Percentiles rank a stretch among this genome's conserved stretches.
Evolutionary conservation across 2,329 filamentous ascomycete genomes (phyloP).

Genomic region (Ilyonectria mors-panacis): DNA sequence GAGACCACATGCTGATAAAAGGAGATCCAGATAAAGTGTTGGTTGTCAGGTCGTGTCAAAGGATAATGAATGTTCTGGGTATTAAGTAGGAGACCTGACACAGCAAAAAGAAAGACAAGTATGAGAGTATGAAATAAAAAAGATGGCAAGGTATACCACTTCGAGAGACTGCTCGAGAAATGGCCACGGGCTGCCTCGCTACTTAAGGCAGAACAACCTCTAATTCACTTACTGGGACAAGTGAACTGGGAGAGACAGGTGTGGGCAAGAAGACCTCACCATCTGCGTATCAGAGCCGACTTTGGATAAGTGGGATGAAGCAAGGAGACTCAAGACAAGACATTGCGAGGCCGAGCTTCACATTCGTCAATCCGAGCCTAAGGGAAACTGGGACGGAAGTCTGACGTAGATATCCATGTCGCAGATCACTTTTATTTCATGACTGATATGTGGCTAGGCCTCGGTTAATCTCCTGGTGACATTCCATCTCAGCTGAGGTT

Average conservation of each 20-base stretch:
- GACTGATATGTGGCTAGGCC: background rate
- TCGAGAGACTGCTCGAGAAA: background rate
- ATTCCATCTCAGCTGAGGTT: background rate
- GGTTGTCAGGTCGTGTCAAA: background rate
- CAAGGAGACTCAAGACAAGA: conserved; percentile 47
- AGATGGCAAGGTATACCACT: background rate
- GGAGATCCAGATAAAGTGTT: background rate
- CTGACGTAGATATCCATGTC: conserved; percentile 9
- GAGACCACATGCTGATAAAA: conserved; percentile 17
- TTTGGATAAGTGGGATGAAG: conserved; percentile 45
- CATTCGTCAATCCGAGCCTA: background rate
- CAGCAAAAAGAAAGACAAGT: conserved; percentile 9
- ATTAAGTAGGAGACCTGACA: background rate
- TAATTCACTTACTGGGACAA: background rate
- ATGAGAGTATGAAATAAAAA: background rate
- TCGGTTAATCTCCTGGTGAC: background rate
- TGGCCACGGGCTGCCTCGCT: background rate
- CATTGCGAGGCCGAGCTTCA: conserved; percentile 14
- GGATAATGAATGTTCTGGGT: background rate
- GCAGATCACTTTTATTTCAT: background rate
- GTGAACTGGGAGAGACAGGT: conserved; percentile 8
- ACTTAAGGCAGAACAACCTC: conserved; percentile 14
- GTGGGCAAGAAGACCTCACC: conserved; percentile 32
- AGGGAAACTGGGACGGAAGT: background rate
- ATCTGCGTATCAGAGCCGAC: conserved; percentile 37